A percentile compares a stretch with the other conserved stretches of the same genome.
These are phyloP conservation scores for Cutaneotrichosporon mucoides DNA, from an alignment of 1,284 basidiomycete species.

Conservation along the genomic window DNA sequence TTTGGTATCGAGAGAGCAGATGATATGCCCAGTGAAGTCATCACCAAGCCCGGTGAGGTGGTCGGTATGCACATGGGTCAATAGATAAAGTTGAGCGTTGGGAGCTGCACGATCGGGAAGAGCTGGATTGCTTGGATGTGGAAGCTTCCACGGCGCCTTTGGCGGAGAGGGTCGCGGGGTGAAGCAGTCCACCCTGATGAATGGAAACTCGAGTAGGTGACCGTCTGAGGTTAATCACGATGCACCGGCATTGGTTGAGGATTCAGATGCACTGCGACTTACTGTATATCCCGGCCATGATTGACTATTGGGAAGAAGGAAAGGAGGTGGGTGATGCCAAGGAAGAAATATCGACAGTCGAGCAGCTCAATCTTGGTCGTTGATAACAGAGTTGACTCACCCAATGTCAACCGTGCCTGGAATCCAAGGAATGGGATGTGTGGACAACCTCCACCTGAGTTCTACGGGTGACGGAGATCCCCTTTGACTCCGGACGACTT, in stretches of 20 bases:
- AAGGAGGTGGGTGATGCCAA: no score
- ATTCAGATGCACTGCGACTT: no score
- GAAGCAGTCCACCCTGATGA: constrained; percentile 75
- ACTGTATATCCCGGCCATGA: no score
- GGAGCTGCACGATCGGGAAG: constrained; percentile 28
- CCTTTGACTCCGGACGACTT: no score
- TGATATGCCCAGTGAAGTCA: constrained; percentile 52
- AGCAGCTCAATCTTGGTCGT: no score
- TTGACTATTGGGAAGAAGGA: no score
- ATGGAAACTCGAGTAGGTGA: constrained; percentile 55
- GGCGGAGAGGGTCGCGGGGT: constrained; percentile 43
- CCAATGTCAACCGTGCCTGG: no score
- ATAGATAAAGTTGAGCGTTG: constrained; percentile 62
- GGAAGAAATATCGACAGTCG: no score
- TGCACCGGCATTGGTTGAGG: background rate
- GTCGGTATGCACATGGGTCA: constrained; percentile 80
- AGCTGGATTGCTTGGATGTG: background rate
- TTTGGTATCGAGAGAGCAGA: constrained; percentile 76
- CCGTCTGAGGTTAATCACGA: constrained; percentile 30
- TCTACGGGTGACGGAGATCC: no score
- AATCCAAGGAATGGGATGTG: background rate
- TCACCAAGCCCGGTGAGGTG: constrained; percentile 52
- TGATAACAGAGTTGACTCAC: background rate
- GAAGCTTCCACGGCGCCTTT: constrained; percentile 18
- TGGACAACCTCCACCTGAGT: background rate